These are phyloP conservation scores for Colletotrichum tanaceti DNA, from an alignment of 2,329 filamentous ascomycete genomes.

Conservation along the genomic window DNA sequence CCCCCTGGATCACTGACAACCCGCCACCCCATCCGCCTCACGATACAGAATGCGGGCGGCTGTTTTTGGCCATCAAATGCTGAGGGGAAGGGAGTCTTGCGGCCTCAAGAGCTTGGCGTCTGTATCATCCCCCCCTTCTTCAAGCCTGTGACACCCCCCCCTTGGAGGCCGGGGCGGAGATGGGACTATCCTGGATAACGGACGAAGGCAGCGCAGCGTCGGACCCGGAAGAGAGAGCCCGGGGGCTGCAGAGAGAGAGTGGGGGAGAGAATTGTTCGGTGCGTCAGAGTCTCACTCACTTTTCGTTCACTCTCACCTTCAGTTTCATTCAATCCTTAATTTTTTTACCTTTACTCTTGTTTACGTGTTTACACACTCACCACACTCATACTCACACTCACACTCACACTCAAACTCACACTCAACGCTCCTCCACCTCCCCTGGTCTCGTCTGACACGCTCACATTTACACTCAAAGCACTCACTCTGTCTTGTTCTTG, in stretches of 20 bases:
- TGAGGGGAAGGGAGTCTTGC: not conserved
- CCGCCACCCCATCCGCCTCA: not conserved
- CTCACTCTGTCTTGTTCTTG: too few species aligned
- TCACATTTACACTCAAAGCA: too few species aligned
- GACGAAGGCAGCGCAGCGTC: slow-evolving; percentile 27
- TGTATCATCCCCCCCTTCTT: slow-evolving; percentile 37
- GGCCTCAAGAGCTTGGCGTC: slow-evolving; percentile 29
- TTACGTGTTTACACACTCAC: too few species aligned
- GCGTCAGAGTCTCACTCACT: not conserved
- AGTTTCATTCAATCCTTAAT: too few species aligned
- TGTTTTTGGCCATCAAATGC: slow-evolving; percentile 14
- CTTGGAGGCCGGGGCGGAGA: slow-evolving; percentile 20
- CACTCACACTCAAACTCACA: too few species aligned
- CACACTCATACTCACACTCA: too few species aligned
- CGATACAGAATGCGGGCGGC: not conserved
- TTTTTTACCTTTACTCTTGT: too few species aligned
- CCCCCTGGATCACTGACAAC: too few species aligned
- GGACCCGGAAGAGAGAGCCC: slow-evolving; percentile 4
- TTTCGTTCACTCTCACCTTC: too few species aligned
- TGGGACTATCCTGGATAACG: slow-evolving; percentile 22
- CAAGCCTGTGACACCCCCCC: slow-evolving; percentile 34
- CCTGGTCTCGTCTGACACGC: too few species aligned
- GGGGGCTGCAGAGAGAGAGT: slow-evolving; percentile 8
- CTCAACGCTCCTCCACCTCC: too few species aligned
- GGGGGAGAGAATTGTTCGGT: slow-evolving; percentile 11